A percentile compares a stretch with the other conserved stretches of the same genome.
Evolutionary conservation across 1,284 basidiomycete genomes (phyloP).

Genomic region (Kalmanozyma brasiliensis): DNA sequence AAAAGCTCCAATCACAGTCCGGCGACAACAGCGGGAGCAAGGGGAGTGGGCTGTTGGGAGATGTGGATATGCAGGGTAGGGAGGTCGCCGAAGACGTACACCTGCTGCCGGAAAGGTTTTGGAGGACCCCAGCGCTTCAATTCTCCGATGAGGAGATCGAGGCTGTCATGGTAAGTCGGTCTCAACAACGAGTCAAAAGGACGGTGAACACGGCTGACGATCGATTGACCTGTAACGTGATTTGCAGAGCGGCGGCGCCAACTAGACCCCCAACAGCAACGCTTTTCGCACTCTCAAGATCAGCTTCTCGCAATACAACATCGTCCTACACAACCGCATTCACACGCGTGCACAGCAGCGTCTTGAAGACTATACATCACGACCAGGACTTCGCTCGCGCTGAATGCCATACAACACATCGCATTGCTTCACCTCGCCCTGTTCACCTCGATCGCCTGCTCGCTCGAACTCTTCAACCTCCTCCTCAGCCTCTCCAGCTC

Average conservation of each 20-base stretch:
- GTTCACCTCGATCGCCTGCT: constrained; percentile 33
- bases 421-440: constrained; percentile 10
- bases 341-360: not conserved
- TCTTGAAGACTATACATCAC: no score
- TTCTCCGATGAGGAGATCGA: constrained; percentile 62
- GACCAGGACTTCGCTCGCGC: no score
- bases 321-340: not conserved
- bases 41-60: constrained; percentile 10
- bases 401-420: no score
- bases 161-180: constrained; percentile 59
- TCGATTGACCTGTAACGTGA: no score
- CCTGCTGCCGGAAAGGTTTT: constrained; percentile 60
- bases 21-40: no score
- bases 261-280: constrained; percentile 6
- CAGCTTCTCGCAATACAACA: constrained; percentile 1
- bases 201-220: no score
- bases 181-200: not conserved
- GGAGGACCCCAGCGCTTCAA: constrained; percentile 57
- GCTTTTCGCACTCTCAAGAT: not conserved
- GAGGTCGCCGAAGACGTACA: constrained; percentile 39
- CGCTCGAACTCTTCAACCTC: constrained; percentile 20
- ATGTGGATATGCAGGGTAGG: constrained; percentile 27
- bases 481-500: constrained; percentile 30
- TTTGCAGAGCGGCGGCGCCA: constrained; percentile 43
- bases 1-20: constrained; percentile 42